Base-by-base conservation (phyloP, 116 monocot genomes). In the Iris pallida region DNA sequence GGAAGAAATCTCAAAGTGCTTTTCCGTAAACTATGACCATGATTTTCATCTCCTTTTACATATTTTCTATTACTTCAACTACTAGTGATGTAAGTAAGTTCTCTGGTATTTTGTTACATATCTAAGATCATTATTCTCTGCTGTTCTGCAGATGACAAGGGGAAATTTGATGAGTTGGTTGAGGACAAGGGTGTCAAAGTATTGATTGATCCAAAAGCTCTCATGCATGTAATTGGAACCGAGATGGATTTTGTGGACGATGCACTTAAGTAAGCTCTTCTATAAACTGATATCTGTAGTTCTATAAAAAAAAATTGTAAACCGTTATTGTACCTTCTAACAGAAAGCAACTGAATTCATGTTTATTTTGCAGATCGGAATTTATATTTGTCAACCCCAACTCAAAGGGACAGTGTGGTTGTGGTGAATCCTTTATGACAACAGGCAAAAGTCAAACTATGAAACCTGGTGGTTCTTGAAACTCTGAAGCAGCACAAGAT, bases 171-270 rank as follows among this genome's bases (percentile, higher is more conserved):
- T 60, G 93, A 93, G 80, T 45, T 93, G 16, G 82, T 93, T 16
- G 93, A 89, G 70, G 93, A 93, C 44, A 89, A 89, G 74, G 89
- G 87, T 55, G 90, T 93, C 60, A 93, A 84, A 71, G 76, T 93
- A 67, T 66, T 93, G 57, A 82, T 93, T 45, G 90, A 93, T 64
- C 93, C 93, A 3, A 93, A 90, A 65, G 90, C 93, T 59, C 80
- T 93, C 14, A 90, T 89, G 90, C 87, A 93, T 66, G 93, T 93
- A 3, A 76, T 90, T 10, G 93, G 93, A 45, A 93, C 93, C 47
- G 82, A 90, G 80, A 93, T 93, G 93, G 93, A 93, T 71, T 93
- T 84, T 78, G 82, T 89, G 30, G 93, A 93, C 66, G 93, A 89
- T 73, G 66, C 77, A 55, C 68, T 93, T 10, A 93, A 69, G 93